These are phyloP conservation scores for Ceratocystis lukuohia DNA, from an alignment of 2,329 filamentous ascomycete genomes.

Conservation along the genomic window DNA sequence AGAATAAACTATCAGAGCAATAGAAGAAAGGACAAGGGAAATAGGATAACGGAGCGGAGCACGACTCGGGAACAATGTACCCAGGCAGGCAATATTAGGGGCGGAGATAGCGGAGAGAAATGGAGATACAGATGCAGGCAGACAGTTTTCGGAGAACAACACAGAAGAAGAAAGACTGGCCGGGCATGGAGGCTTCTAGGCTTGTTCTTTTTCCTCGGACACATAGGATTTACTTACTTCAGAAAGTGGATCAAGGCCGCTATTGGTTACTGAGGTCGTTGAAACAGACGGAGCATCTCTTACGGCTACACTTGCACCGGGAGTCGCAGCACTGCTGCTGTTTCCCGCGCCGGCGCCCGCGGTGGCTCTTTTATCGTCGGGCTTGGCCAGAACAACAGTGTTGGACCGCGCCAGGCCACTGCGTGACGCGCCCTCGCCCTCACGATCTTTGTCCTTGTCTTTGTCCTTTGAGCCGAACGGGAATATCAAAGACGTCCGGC, in stretches of 20 bases:
- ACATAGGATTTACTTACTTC: constrained; percentile 10
- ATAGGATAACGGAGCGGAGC: neutral
- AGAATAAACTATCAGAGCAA: neutral
- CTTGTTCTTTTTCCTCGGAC: neutral
- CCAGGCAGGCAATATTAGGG: neutral
- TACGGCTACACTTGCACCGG: neutral
- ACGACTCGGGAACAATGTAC: neutral
- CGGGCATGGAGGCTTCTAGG: too few species aligned
- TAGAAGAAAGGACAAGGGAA: neutral
- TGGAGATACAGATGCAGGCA: too few species aligned
- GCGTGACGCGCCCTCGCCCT: neutral
- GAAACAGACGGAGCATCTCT: neutral
- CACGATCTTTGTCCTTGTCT: neutral
- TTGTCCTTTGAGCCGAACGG: neutral
- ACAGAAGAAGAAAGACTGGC: neutral
- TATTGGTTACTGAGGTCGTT: neutral
- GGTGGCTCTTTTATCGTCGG: neutral
- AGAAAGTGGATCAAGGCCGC: constrained; percentile 15
- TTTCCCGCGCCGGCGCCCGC: neutral
- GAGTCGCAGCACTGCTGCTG: neutral
- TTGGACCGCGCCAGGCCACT: neutral
- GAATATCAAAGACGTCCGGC: neutral
- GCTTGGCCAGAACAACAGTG: neutral
- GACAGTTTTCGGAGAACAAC: too few species aligned
- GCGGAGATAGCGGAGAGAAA: too few species aligned